A percentile compares a stretch with the other conserved stretches of the same genome.
Evolutionary conservation across 805 yeast genomes (phyloP).

Genomic region (Maudiozyma bulderi): DNA sequence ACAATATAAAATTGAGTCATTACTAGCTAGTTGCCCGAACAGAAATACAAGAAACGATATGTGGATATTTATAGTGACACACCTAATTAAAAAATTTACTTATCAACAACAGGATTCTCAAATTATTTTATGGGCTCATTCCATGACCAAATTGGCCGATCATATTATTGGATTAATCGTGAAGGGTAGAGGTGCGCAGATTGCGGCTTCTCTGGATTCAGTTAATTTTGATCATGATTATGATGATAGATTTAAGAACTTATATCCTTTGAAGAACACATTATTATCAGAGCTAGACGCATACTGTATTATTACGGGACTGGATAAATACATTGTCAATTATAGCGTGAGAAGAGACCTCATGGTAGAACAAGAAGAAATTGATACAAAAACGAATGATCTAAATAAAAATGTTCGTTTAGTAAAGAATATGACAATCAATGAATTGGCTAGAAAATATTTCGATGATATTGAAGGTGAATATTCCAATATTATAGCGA

Average conservation of each 20-base stretch:
- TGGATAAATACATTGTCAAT: conserved; percentile 29
- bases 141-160: conserved; percentile 77
- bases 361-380: conserved; percentile 13
- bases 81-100: conserved; percentile 41
- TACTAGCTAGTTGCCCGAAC: conserved; percentile 29
- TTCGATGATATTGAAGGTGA: conserved; percentile 62
- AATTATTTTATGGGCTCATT: conserved; percentile 53
- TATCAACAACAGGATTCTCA: conserved; percentile 35
- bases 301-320: conserved; percentile 32
- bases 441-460: conserved; percentile 67
- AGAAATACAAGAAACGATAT: conserved; percentile 64
- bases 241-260: conserved; percentile 32
- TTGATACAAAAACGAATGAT: conserved; percentile 31
- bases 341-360: conserved; percentile 14
- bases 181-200: conserved; percentile 72
- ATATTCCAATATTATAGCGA: conserved; percentile 82
- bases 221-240: conserved; percentile 17
- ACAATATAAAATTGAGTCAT: conserved; percentile 3
- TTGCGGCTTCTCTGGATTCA: conserved; percentile 45
- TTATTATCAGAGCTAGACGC: conserved; percentile 56
- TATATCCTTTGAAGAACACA: conserved; percentile 71
- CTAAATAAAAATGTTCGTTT: conserved; percentile 5
- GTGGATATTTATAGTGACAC: conserved; percentile 36
- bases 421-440: conserved; percentile 66
- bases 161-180: conserved; percentile 70